Base-by-base conservation (phyloP, 2,329 filamentous ascomycete genomes). In the Metarhizium album region DNA sequence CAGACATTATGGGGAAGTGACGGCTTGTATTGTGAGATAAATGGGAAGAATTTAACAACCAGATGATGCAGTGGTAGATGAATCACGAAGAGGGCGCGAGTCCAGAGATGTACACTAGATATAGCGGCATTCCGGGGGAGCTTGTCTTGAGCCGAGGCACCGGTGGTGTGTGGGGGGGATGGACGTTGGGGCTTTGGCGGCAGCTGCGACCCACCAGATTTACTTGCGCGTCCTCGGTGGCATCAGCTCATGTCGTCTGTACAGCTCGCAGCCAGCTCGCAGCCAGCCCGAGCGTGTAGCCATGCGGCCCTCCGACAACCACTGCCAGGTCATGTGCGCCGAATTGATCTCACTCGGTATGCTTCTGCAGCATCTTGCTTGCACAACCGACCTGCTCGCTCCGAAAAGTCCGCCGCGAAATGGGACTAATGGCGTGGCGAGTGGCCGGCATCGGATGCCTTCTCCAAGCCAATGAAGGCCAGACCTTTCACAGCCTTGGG, bases 341-440 rank as follows among this genome's bases (percentile, higher is more conserved):
- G 53, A 67, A 24, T 58, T 70, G 47, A 60, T 70, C 23, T 66
- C 66, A 4, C 62, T 70, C 52, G 67, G 63, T 33, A 63, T 69
- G 27, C 53, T 67, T 20, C 59, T 70, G 4, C 67, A 70, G 33
- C 50, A 63, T 35, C 50, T 69, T 14, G 62, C 64, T 9, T 62
- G 60, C 11, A 53, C 57, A 16, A 66, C 65, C 23, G 55, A 48
- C 42, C 48, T 54, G 24, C 40, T 56, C 22, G 45, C 46, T 43
- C 13, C 37, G 20, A 24, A 24, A 43, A 43, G 7, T n/a, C 18
- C n/a, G 18, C 9, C n/a, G 18, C n/a, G n/a, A 22, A 20, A 42
- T 37, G n/a, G n/a, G 35, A 37, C 37, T 5, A 3, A 11, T 6
- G 16, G 7, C 7, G 16, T 9, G 5, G 20, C 37, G 20, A 40